Evolutionary conservation across 768 basidiomycete genomes (phyloP).

Genomic region (Trametes cingulata): DNA sequence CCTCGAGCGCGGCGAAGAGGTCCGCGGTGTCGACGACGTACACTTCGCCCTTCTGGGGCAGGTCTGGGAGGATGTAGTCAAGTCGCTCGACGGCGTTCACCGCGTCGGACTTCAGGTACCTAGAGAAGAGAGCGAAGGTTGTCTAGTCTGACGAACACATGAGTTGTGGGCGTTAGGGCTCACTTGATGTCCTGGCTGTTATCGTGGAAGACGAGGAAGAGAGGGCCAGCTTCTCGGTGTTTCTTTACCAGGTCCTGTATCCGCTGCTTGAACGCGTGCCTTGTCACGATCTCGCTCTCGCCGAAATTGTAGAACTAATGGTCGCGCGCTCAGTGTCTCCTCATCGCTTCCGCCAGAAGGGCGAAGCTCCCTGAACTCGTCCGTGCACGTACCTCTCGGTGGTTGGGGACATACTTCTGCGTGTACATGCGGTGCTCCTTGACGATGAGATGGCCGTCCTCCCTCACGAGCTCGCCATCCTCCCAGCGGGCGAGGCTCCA

Average conservation of each 20-base stretch:
- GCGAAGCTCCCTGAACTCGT: background rate
- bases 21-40: conserved; percentile 75
- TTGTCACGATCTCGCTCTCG: conserved; percentile 53
- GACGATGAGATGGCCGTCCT: conserved; percentile 65
- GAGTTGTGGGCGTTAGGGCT: conserved; percentile 20
- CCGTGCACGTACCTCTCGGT: conserved; percentile 40
- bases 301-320: conserved; percentile 69
- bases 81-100: conserved; percentile 57
- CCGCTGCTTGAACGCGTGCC: conserved; percentile 49
- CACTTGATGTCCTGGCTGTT: conserved; percentile 76
- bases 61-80: conserved; percentile 58
- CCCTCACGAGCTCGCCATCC: conserved; percentile 55
- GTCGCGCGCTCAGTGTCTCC: background rate
- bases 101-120: conserved; percentile 52
- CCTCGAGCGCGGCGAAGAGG: conserved; percentile 74
- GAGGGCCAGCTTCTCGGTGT: conserved; percentile 49
- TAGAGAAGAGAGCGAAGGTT: conserved; percentile 25
- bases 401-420: conserved; percentile 67
- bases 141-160: background rate
- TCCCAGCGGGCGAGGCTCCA: conserved; percentile 64
- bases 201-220: conserved; percentile 85
- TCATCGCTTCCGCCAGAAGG: background rate
- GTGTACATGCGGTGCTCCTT: conserved; percentile 56
- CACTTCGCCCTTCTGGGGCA: conserved; percentile 49
- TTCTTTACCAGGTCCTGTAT: conserved; percentile 48